Percentiles rank a stretch among this genome's conserved stretches.
Evolutionary conservation across 1,284 basidiomycete species (phyloP).

Genomic region (Ganoderma meredithae): DNA sequence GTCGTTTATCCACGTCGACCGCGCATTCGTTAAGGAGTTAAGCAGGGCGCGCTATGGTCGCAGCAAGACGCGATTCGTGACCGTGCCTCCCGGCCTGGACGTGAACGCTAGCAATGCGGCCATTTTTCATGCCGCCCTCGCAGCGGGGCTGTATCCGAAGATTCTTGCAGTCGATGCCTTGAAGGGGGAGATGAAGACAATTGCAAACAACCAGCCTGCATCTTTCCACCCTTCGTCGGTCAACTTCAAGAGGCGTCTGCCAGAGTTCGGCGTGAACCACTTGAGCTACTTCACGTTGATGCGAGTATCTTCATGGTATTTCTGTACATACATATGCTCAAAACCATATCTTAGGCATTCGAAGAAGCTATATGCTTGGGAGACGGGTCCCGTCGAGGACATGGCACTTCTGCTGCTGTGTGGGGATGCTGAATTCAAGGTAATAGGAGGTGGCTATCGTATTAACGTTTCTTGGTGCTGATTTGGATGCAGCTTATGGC

Average conservation of each 20-base stretch:
- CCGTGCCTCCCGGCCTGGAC: slow-evolving; percentile 78
- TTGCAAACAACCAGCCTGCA: slow-evolving; percentile 87
- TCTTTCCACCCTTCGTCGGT: slow-evolving; percentile 94
- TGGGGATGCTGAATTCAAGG: slow-evolving; percentile 93
- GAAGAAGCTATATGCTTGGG: slow-evolving; percentile 96
- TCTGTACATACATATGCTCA: slow-evolving; percentile 9
- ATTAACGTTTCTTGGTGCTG: neutral
- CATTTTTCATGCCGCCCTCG: slow-evolving; percentile 85
- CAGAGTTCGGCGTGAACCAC: slow-evolving; percentile 79
- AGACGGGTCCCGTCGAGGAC: slow-evolving; percentile 91
- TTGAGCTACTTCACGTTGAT: slow-evolving; percentile 92
- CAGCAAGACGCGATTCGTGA: slow-evolving; percentile 79
- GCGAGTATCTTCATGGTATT: slow-evolving; percentile 49
- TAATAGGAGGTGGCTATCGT: slow-evolving; percentile 41
- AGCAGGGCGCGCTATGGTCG: slow-evolving; percentile 79
- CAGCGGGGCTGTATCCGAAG: slow-evolving; percentile 93
- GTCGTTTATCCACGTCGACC: slow-evolving; percentile 80
- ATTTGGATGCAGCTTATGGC: slow-evolving; percentile 65
- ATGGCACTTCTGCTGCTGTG: slow-evolving; percentile 86
- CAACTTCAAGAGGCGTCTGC: slow-evolving; percentile 77
- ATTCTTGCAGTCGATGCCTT: slow-evolving; percentile 76
- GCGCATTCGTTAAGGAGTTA: slow-evolving; percentile 74
- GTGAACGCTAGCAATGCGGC: slow-evolving; percentile 69
- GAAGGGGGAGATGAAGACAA: slow-evolving; percentile 73
- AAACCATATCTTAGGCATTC: slow-evolving; percentile 72